Evolutionary conservation across 371 early-diverging fungal species (phyloP).

Genomic region (Nematocida ausubeli): DNA sequence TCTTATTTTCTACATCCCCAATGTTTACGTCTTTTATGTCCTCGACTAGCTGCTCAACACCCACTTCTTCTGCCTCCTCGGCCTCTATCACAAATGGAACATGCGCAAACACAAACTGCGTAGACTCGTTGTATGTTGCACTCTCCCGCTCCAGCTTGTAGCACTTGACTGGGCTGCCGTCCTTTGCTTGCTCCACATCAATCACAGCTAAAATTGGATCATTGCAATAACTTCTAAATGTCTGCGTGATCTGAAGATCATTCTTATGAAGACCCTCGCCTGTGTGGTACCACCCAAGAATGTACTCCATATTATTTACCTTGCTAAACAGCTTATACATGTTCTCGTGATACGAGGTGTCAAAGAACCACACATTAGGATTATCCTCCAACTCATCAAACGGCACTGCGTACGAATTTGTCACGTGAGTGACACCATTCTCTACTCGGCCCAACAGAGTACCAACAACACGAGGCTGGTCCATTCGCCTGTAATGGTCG

Average conservation of each 20-base stretch:
- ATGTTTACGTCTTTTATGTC: conserved; percentile 72
- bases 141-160: conserved; percentile 72
- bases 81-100: conserved; percentile 87
- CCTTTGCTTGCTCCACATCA: conserved; percentile 61
- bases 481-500: conserved; percentile 96
- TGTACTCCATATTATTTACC: conserved; percentile 90
- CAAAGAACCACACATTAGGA: conserved; percentile 94
- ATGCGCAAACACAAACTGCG: conserved; percentile 77
- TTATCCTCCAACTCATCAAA: conserved; percentile 80
- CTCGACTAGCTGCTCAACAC: conserved; percentile 94
- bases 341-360: conserved; percentile 93
- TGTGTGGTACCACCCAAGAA: conserved; percentile 99
- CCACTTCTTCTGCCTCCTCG: conserved; percentile 98
- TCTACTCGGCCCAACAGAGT: conserved; percentile 86
- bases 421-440: conserved; percentile 78
- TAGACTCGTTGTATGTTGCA: conserved; percentile 72
- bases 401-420: conserved; percentile 96
- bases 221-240: conserved; percentile 83
- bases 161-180: conserved; percentile 61
- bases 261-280: conserved; percentile 89
- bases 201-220: conserved; percentile 72
- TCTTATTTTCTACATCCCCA: conserved; percentile 54
- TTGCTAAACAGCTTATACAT: conserved; percentile 99
- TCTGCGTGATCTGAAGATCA: conserved; percentile 94
- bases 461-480: conserved; percentile 88